Evolutionary conservation across 1,139 yeast species (phyloP).

Genomic region (Meyerozyma guilliermondii): DNA sequence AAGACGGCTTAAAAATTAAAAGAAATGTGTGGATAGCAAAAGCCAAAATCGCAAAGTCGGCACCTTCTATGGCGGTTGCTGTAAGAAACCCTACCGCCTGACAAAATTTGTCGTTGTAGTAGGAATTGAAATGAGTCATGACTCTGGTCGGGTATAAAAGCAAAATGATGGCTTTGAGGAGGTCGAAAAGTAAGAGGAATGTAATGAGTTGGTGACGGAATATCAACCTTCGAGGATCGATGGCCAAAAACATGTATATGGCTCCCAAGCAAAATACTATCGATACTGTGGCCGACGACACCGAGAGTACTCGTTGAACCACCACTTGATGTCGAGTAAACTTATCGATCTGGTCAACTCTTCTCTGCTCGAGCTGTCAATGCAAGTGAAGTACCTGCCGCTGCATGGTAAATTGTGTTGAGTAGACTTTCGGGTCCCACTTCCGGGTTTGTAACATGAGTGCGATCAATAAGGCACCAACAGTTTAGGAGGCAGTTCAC

Average conservation of each 20-base stretch:
- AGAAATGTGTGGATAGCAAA: slow-evolving; percentile 82
- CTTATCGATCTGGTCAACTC: slow-evolving; percentile 17
- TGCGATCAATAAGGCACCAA: not conserved
- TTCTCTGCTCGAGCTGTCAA: slow-evolving; percentile 1
- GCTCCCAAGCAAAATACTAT: slow-evolving; percentile 51
- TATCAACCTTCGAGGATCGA: slow-evolving; percentile 56
- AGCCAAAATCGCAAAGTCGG: slow-evolving; percentile 77
- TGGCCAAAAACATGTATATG: slow-evolving; percentile 51
- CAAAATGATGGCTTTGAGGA: slow-evolving; percentile 66
- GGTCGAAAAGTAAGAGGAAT: slow-evolving; percentile 64
- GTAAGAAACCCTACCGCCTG: slow-evolving; percentile 83
- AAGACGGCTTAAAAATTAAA: slow-evolving; percentile 58
- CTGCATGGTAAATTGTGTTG: not conserved
- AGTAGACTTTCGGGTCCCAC: not conserved
- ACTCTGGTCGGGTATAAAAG: slow-evolving; percentile 69
- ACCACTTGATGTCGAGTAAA: slow-evolving; percentile 22
- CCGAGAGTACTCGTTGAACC: slow-evolving; percentile 47
- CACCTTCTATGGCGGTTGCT: slow-evolving; percentile 79
- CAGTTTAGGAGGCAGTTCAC: too few species aligned
- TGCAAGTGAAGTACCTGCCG: not conserved
- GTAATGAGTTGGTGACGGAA: slow-evolving; percentile 72
- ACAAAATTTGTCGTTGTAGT: slow-evolving; percentile 52
- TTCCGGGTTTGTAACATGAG: not conserved
- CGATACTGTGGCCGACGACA: slow-evolving; percentile 54
- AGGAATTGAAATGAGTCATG: slow-evolving; percentile 42